Base-by-base conservation (phyloP, 768 basidiomycete genomes). In the Lactifluus pinguis region DNA sequence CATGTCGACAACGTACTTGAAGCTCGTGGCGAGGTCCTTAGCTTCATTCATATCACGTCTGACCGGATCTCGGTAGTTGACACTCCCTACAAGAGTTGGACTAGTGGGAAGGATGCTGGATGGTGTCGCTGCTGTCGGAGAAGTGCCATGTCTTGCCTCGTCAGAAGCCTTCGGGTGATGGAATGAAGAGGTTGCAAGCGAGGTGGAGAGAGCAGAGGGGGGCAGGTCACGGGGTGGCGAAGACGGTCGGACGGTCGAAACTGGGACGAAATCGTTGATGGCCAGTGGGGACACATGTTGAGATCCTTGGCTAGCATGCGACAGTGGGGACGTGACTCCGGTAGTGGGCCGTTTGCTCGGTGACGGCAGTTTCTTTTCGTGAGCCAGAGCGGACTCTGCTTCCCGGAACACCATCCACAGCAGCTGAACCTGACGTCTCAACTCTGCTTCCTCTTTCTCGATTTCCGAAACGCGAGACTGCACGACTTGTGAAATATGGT, bases 171-270 rank as follows among this genome's bases (percentile, higher is more conserved):
- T 77, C 5, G 81, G 79, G 65, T 82, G 75, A 60, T 85, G 79
- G 65, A 87, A 82, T 15, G 74, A 73, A 19, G 85, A 77, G 21
- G 79, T 80, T 6, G 78, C 82, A 48, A 89, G 75, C 38, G 87
- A 88, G n/a, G 81, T 81, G 19, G 87, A 89, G 47, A 90, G 79
- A 6, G 84, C 81, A 55, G 87, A 90, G 36, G 77, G 62, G 49
- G 44, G 59, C 41, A 9, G 47, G 32, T 53, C 76, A 75, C 34
- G 77, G 74, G 30, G 75, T 34, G 47, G 70, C 6, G 79, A 69
- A 38, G 78, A 68, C 3, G 79, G 74, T 60, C 75, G 70, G 36
- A 77, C 57, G 34, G 71, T 66, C 60, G 76, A 62, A 59, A 70
- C 74, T 38, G 87, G 87, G 25, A 80, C 71, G 68, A 89, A 89